Evolutionary conservation across 2,329 filamentous ascomycete genomes (phyloP).

Genomic region (Scopulariopsis brevicaulis): DNA sequence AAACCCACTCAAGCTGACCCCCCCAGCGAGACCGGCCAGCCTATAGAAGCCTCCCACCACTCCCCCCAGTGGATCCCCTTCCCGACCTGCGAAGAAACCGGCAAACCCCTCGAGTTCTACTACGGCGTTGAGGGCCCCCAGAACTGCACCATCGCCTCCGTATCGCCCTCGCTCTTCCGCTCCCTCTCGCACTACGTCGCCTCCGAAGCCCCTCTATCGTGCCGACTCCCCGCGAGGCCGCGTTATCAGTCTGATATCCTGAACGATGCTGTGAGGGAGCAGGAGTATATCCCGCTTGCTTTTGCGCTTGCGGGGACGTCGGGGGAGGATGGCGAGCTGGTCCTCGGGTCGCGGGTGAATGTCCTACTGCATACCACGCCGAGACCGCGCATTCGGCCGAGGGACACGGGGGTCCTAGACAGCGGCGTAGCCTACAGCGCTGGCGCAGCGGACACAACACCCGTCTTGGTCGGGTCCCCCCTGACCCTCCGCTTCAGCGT

Average conservation of each 20-base stretch:
- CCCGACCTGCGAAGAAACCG: slow-evolving; percentile 80
- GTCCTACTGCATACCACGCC: slow-evolving; percentile 66
- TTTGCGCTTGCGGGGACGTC: slow-evolving; percentile 84
- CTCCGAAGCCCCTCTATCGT: slow-evolving; percentile 85
- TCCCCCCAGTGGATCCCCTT: slow-evolving; percentile 84
- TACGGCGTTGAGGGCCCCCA: slow-evolving; percentile 76
- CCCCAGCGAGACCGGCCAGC: slow-evolving; percentile 72
- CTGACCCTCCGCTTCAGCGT: slow-evolving; percentile 71
- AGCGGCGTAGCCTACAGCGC: slow-evolving; percentile 82
- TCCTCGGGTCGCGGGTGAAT: slow-evolving; percentile 83
- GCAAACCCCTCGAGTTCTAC: slow-evolving; percentile 67
- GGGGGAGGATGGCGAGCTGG: slow-evolving; percentile 70
- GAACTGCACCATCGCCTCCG: slow-evolving; percentile 72
- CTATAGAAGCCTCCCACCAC: slow-evolving; percentile 56
- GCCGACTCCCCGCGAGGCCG: slow-evolving; percentile 76
- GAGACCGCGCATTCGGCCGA: slow-evolving; percentile 50
- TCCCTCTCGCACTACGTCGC: slow-evolving; percentile 96
- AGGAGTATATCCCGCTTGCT: slow-evolving; percentile 70
- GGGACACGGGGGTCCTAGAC: slow-evolving; percentile 69
- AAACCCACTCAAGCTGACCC: background rate
- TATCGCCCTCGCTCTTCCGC: slow-evolving; percentile 74
- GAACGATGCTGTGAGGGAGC: slow-evolving; percentile 34
- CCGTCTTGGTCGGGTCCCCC: slow-evolving; percentile 72
- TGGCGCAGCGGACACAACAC: slow-evolving; percentile 40
- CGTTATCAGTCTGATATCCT: slow-evolving; percentile 40